A percentile compares a stretch with the other conserved stretches of the same genome.
These are phyloP conservation scores for Wallacemonas sp. DNA, from an alignment of 208 protist genomes.

Conservation along the genomic window DNA sequence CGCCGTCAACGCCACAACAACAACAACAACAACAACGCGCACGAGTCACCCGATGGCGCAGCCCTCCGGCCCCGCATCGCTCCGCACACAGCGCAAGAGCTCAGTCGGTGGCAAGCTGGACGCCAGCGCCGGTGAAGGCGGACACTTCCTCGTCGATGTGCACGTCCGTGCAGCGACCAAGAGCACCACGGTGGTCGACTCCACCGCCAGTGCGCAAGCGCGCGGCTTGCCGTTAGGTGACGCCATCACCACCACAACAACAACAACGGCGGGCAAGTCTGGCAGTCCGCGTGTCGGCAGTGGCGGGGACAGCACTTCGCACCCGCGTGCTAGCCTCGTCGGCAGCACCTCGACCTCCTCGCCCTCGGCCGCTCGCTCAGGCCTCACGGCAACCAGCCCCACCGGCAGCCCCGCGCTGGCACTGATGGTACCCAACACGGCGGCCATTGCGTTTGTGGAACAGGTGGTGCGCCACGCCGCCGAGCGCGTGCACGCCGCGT, in stretches of 20 bases:
- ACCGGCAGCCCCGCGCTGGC: not conserved
- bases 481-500: conserved; percentile 14
- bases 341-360: not conserved
- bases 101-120: not conserved
- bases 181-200: conserved; percentile 12
- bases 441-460: conserved; percentile 23
- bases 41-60: conserved; percentile 5
- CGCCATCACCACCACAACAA: conserved; percentile 3
- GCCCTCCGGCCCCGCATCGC: not conserved
- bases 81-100: conserved; percentile 1
- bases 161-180: conserved; percentile 10
- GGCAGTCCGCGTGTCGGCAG: not conserved
- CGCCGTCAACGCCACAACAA: not conserved
- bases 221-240: not conserved
- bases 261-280: not conserved
- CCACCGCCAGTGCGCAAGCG: not conserved
- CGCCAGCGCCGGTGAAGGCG: not conserved
- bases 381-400: not conserved
- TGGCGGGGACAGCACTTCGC: no score
- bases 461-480: conserved; percentile 16
- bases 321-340: no score
- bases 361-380: no score
- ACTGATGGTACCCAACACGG: not conserved
- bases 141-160: conserved; percentile 20
- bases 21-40: not conserved